Conservation (phyloP, 768 basidiomycete species). For the Boletus pseudo-olivaceus region DNA sequence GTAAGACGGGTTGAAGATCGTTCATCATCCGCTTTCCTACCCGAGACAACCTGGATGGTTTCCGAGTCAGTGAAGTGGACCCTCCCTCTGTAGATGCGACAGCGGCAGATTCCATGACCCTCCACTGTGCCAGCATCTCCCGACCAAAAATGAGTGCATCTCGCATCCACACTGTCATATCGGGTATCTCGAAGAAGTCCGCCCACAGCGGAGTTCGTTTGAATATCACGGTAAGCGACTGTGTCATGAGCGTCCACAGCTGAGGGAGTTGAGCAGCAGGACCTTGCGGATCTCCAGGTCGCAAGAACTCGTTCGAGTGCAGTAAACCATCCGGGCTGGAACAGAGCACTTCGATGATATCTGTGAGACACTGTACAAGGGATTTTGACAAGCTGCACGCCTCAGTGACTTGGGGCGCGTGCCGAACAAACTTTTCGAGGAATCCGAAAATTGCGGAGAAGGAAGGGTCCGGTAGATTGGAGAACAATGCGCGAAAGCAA, state of each 20-base stretch:
- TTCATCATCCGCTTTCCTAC: slow-evolving; percentile 73
- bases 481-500: slow-evolving; percentile 77
- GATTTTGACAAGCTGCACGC: slow-evolving; percentile 87
- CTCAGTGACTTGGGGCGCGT: slow-evolving; percentile 68
- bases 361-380: slow-evolving; percentile 88
- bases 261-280: slow-evolving; percentile 55
- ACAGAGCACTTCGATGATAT: slow-evolving; percentile 87
- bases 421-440: slow-evolving; percentile 59
- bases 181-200: slow-evolving; percentile 66
- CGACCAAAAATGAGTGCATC: slow-evolving; percentile 93
- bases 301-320: slow-evolving; percentile 51
- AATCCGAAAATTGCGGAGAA: slow-evolving; percentile 71
- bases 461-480: slow-evolving; percentile 59
- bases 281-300: slow-evolving; percentile 39
- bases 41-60: slow-evolving; percentile 48
- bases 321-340: slow-evolving; percentile 68
- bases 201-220: slow-evolving; percentile 83
- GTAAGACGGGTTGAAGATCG: slow-evolving; percentile 73
- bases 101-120: slow-evolving; percentile 68
- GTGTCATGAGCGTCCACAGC: slow-evolving; percentile 82
- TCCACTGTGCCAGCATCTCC: slow-evolving; percentile 78
- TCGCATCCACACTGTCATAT: slow-evolving; percentile 97
- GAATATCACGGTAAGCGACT: slow-evolving; percentile 80
- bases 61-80: slow-evolving; percentile 21
- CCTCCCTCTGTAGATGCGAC: slow-evolving; percentile 22